Percentiles rank a stretch among this genome's conserved stretches.
phyloP scores from a whole-genome alignment of 225 moss, liverwort and hornwort species.

The Thuidium tamariscinum region DNA sequence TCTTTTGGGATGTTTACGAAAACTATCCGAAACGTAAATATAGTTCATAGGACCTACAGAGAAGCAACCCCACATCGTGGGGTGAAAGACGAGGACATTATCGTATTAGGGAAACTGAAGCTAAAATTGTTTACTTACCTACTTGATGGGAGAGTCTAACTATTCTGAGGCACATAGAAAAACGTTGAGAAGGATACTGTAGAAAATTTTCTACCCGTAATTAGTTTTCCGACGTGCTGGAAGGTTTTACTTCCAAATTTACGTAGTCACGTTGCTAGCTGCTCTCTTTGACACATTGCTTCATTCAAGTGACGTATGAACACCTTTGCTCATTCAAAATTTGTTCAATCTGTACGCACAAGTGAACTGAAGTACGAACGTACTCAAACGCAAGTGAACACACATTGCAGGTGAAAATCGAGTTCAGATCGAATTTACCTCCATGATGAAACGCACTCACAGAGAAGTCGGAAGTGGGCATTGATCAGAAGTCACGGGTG shows the following conservation, averaged over 20 bases:
- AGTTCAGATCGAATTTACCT: neutral
- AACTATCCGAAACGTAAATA: neutral
- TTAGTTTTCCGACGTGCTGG: neutral
- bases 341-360: neutral
- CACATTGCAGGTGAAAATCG: neutral
- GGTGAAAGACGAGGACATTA: neutral
- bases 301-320: neutral
- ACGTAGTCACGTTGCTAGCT: neutral
- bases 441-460: neutral
- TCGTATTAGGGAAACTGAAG: neutral
- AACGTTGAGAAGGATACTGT: neutral
- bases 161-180: neutral
- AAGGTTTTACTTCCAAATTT: neutral
- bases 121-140: neutral
- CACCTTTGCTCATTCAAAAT: neutral
- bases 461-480: neutral
- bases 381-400: neutral
- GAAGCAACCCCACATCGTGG: neutral
- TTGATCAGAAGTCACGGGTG: neutral
- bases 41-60: neutral
- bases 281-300: neutral
- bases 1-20: neutral
- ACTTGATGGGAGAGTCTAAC: neutral
- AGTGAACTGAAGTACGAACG: neutral
- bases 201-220: neutral